Base-by-base conservation (phyloP, 1,284 basidiomycete genomes). In the Pseudozyma thailandica region DNA sequence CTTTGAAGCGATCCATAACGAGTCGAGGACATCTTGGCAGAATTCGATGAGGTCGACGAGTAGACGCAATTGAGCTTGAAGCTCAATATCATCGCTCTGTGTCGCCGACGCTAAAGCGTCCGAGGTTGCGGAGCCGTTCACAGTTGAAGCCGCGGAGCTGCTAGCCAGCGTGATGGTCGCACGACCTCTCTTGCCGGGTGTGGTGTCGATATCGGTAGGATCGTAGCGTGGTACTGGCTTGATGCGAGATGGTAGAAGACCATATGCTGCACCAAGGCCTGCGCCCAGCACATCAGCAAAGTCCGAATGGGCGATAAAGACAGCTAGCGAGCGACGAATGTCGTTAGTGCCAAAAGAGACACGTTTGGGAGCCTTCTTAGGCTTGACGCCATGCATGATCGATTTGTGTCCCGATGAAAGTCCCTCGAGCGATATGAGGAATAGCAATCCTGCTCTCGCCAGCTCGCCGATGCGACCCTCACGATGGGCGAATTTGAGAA, bases 241-340 rank as follows among this genome's bases (percentile, higher is more conserved):
- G 18, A 72, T 63, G 6, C 70, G 52, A 10, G 63, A 60, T 6
- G 96, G 94, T 16, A 98, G 85, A 1, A 94, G 84, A 1, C 94
- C 96, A 81, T 95, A 98, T 1, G 95, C 91, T 0, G 95, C 95
- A 1, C 93, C 92, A 10, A 98, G 84, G 15, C 94, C 93, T 6
- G 95, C 96, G 5, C 91, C 93, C 45, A 98, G 88, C 2, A 98
- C 94, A 64, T 98, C 94, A 16, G 93, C 92, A 83, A 97, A 96
- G 84, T 97, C 94, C 8, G 94, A 93, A 77, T 96, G 92, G 16
- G 96, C 87, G 48, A 98, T 92, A 81, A 94, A 97, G 91, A 92
- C 42, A 94, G 86, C n/a, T 90, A 92, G 52, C 92, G 86, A 12
- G 90, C 90, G 53, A 23, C 60, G 54, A 21, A 69, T 63, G 38